phyloP scores from a whole-genome alignment of 305 asterid species.

The Plantago coronopus region DNA sequence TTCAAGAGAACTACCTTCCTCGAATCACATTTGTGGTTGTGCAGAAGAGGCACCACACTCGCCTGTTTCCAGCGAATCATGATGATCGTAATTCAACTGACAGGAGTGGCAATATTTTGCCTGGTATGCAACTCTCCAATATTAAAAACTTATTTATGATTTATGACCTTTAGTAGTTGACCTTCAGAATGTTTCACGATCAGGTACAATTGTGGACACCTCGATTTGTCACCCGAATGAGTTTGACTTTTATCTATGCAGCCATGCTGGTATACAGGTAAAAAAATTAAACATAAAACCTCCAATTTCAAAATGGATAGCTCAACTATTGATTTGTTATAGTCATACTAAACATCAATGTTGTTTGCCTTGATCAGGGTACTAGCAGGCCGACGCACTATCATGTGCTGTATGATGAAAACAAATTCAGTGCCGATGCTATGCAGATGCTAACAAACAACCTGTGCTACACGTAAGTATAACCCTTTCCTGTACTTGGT shows the following conservation, averaged over 20 bases:
- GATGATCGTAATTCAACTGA: conserved; percentile 41
- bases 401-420: conserved; percentile 77
- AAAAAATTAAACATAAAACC: neutral
- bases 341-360: too few relatives aligned
- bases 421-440: conserved; percentile 58
- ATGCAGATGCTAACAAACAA: conserved; percentile 57
- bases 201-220: conserved; percentile 87
- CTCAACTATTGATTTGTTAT: neutral
- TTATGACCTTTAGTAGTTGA: neutral
- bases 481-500: neutral
- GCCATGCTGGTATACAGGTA: conserved; percentile 93
- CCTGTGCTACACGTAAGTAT: conserved; percentile 70
- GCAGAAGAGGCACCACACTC: conserved; percentile 92
- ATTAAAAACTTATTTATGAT: neutral
- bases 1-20: conserved; percentile 52
- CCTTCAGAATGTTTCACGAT: neutral
- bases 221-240: conserved; percentile 79
- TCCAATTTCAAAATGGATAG: neutral
- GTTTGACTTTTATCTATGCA: conserved; percentile 73
- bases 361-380: conserved; percentile 40
- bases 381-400: conserved; percentile 86
- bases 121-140: conserved; percentile 36
- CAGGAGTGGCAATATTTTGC: conserved; percentile 79
- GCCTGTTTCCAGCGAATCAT: conserved; percentile 61
- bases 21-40: conserved; percentile 78